phyloP scores from a whole-genome alignment of 179 eudicot species.

The Nepenthes alata region DNA sequence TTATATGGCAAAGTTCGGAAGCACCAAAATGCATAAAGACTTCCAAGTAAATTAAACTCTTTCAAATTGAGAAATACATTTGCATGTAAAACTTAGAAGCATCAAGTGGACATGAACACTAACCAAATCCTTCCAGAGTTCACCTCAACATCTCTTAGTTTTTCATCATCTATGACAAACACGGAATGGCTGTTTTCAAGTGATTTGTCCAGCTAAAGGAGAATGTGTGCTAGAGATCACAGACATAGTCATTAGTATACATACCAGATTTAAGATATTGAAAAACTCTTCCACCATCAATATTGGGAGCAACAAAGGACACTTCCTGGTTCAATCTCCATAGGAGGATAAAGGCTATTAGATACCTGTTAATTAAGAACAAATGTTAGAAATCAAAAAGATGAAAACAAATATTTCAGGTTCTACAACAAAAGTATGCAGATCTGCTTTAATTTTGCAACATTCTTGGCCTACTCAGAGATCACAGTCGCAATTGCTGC shows the following conservation, averaged over 20 bases:
- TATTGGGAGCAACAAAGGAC: constrained; percentile 41
- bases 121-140: too few species aligned
- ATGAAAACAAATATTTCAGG: neutral
- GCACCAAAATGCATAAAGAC: too few species aligned
- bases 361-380: constrained; percentile 37
- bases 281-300: constrained; percentile 47
- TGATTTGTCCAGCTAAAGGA: neutral
- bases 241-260: constrained; percentile 8
- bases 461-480: constrained; percentile 86
- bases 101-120: too few species aligned
- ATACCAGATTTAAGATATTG: constrained; percentile 71
- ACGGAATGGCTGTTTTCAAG: too few species aligned
- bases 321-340: constrained; percentile 66
- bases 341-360: constrained; percentile 61
- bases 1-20: too few species aligned
- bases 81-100: too few species aligned
- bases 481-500: constrained; percentile 86
- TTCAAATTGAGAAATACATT: too few species aligned
- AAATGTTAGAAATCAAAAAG: neutral
- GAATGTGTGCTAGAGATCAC: neutral
- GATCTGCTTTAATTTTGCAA: constrained; percentile 22
- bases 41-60: too few species aligned
- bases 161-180: too few species aligned
- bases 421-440: neutral
- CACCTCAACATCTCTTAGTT: too few species aligned